Conservation (phyloP, 2,329 filamentous ascomycete species). For the Metarhizium album region DNA sequence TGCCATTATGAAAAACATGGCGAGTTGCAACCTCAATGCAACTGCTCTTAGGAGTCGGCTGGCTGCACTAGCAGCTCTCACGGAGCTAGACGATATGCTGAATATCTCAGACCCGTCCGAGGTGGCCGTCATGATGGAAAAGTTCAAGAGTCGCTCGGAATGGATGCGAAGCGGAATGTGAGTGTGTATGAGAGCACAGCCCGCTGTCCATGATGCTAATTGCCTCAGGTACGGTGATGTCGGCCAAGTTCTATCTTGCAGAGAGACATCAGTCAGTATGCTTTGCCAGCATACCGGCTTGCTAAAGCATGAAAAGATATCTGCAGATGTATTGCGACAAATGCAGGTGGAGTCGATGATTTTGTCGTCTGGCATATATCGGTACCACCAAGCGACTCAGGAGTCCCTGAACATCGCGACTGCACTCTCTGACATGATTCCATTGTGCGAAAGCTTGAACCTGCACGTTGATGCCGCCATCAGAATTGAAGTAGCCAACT, state of each 20-base stretch:
- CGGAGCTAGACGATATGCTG: constrained; percentile 72
- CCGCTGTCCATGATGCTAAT: background rate
- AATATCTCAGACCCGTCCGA: constrained; percentile 48
- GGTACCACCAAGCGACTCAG: constrained; percentile 71
- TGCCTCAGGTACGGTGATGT: constrained; percentile 59
- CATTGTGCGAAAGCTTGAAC: constrained; percentile 56
- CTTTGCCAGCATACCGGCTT: constrained; percentile 61
- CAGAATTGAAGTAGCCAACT: constrained; percentile 74
- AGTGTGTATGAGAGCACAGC: constrained; percentile 16
- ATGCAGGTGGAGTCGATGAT: constrained; percentile 71
- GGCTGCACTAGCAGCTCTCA: constrained; percentile 58
- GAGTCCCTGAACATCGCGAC: constrained; percentile 82
- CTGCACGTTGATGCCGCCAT: constrained; percentile 68
- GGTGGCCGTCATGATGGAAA: constrained; percentile 48
- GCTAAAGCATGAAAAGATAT: constrained; percentile 48
- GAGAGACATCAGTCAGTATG: constrained; percentile 72
- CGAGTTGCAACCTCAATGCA: constrained; percentile 36
- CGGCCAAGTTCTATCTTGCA: constrained; percentile 67
- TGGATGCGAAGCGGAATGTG: constrained; percentile 83
- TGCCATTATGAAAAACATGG: constrained; percentile 48
- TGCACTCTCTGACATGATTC: constrained; percentile 67
- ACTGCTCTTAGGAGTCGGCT: constrained; percentile 43
- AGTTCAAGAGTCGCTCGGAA: constrained; percentile 52
- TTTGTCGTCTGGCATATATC: constrained; percentile 61
- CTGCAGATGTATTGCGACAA: constrained; percentile 52